Conservation (phyloP, 1,284 basidiomycete species). For the Ganoderma meredithae region DNA sequence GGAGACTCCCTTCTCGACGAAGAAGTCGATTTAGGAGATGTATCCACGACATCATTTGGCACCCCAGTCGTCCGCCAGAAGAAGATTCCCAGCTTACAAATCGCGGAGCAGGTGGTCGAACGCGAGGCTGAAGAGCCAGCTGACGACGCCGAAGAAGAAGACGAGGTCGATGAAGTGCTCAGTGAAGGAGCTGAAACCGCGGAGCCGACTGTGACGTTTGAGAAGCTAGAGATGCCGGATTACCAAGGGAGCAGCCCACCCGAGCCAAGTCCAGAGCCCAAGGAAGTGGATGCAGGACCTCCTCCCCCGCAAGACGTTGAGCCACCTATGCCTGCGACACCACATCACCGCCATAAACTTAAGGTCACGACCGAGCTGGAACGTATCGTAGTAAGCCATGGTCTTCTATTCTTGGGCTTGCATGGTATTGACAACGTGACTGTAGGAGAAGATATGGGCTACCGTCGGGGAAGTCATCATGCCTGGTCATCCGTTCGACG, state of each 20-base stretch:
- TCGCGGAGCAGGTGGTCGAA: not conserved
- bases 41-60: conserved; percentile 49
- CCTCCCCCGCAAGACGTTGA: conserved; percentile 15
- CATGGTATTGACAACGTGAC: not conserved
- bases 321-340: conserved; percentile 14
- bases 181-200: conserved; percentile 21
- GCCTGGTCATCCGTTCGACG: conserved; percentile 57
- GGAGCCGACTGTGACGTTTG: conserved; percentile 28
- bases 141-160: conserved; percentile 29
- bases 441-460: conserved; percentile 71
- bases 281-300: conserved; percentile 22
- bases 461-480: conserved; percentile 69
- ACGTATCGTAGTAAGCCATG: conserved; percentile 58
- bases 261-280: conserved; percentile 14
- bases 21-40: conserved; percentile 61
- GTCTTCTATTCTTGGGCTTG: not conserved
- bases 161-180: conserved; percentile 27
- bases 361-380: conserved; percentile 64
- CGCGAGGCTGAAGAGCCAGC: conserved; percentile 7
- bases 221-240: conserved; percentile 9
- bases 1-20: conserved; percentile 69
- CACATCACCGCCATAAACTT: conserved; percentile 43
- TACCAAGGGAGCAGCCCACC: conserved; percentile 12
- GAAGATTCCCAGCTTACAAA: not conserved
- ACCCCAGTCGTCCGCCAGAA: conserved; percentile 46